A percentile compares a stretch with the other conserved stretches of the same genome.
phyloP scores from a whole-genome alignment of 345 rosid species.

The Angophora floribunda region DNA sequence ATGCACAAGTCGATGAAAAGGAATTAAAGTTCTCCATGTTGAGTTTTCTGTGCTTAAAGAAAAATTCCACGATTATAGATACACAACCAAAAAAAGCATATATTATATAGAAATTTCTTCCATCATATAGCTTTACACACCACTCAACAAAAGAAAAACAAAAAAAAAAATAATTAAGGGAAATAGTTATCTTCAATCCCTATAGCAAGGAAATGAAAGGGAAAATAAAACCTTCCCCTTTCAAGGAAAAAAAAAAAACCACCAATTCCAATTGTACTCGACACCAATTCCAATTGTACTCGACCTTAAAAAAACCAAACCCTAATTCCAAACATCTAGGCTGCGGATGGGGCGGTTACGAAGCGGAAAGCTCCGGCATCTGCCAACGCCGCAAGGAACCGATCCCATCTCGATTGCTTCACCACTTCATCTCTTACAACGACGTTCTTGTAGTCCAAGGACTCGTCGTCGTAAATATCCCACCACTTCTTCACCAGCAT shows the following conservation, averaged over 20 bases:
- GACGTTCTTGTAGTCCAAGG: slow-evolving; percentile 20
- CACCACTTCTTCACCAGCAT: slow-evolving; percentile 32
- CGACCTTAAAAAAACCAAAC: background rate
- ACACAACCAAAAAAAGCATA: background rate
- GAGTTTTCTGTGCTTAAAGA: background rate
- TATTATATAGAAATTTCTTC: background rate
- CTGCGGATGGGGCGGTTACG: slow-evolving; percentile 26
- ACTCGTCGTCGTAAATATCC: slow-evolving; percentile 30
- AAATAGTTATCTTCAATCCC: background rate
- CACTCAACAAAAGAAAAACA: background rate
- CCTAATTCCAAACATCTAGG: background rate
- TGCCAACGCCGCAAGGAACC: slow-evolving; percentile 14
- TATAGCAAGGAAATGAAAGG: background rate
- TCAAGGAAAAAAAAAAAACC: background rate
- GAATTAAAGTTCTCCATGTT: background rate
- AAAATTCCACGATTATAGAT: background rate
- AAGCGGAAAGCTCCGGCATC: slow-evolving; percentile 17
- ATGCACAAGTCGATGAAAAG: background rate
- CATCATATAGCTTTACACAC: background rate
- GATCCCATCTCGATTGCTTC: background rate
- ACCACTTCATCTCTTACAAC: background rate
- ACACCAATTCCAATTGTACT: background rate
- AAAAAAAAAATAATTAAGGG: too few species aligned
- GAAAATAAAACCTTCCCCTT: background rate
- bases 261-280: background rate